Evolutionary conservation across 768 basidiomycete genomes (phyloP).

Genomic region (Trichaptum fuscoviolaceum): DNA sequence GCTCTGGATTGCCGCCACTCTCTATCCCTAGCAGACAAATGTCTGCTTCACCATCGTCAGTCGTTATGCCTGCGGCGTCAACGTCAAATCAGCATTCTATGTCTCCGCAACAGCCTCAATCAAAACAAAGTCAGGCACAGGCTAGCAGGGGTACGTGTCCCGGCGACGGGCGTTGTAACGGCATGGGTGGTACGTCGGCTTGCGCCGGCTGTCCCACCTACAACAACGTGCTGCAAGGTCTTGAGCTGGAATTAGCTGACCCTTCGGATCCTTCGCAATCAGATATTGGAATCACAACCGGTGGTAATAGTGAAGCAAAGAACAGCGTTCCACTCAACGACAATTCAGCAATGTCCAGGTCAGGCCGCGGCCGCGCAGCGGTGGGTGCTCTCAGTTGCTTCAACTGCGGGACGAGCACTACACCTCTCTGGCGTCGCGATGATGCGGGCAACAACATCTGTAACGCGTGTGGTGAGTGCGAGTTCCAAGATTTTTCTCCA

Average conservation of each 20-base stretch:
- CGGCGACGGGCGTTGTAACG: slow-evolving; percentile 96
- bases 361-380: slow-evolving; percentile 22
- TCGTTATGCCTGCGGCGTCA: slow-evolving; percentile 20
- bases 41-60: slow-evolving; percentile 19
- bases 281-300: slow-evolving; percentile 3
- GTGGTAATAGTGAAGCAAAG: slow-evolving; percentile 18
- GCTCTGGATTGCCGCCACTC: slow-evolving; percentile 23
- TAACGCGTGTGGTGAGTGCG: slow-evolving; percentile 85
- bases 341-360: slow-evolving; percentile 6
- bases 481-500: slow-evolving; percentile 10
- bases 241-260: slow-evolving; percentile 33
- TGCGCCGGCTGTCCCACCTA: slow-evolving; percentile 96
- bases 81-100: slow-evolving; percentile 9
- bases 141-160: slow-evolving; percentile 75
- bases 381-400: slow-evolving; percentile 81
- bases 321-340: slow-evolving; percentile 17
- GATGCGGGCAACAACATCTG: slow-evolving; percentile 91
- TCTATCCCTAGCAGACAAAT: slow-evolving; percentile 14
- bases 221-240: slow-evolving; percentile 68
- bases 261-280: slow-evolving; percentile 7
- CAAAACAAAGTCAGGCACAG: slow-evolving; percentile 18
- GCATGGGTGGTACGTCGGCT: slow-evolving; percentile 88
- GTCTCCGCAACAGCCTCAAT: slow-evolving; percentile 9
- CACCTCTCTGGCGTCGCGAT: slow-evolving; percentile 86
- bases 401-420: slow-evolving; percentile 86